Evolutionary conservation across 768 basidiomycete species (phyloP).

Genomic region (Mycena pura): DNA sequence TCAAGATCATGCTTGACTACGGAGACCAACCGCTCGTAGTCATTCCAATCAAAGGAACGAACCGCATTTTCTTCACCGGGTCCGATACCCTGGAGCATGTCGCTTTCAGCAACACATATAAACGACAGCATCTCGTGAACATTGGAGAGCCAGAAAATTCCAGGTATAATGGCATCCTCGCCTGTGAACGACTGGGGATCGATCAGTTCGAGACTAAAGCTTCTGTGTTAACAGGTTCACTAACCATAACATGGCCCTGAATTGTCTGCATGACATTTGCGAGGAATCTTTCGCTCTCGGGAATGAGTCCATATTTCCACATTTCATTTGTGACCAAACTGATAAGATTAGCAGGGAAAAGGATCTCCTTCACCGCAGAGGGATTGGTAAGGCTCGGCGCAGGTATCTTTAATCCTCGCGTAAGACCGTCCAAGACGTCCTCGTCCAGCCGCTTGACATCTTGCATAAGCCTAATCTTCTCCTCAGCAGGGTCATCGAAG

Average conservation of each 20-base stretch:
- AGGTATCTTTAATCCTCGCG: conserved; percentile 93
- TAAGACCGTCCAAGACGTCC: conserved; percentile 88
- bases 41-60: conserved; percentile 94
- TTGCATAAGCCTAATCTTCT: conserved; percentile 93
- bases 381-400: conserved; percentile 89
- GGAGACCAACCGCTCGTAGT: conserved; percentile 95
- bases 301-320: conserved; percentile 99
- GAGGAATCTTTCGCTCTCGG: conserved; percentile 96
- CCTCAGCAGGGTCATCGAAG: conserved; percentile 90
- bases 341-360: conserved; percentile 99
- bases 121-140: conserved; percentile 99
- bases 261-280: conserved; percentile 99
- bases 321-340: conserved; percentile 99
- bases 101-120: conserved; percentile 98
- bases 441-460: conserved; percentile 90
- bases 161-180: conserved; percentile 95
- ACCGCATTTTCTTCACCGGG: conserved; percentile 93
- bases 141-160: conserved; percentile 99
- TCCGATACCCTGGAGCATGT: conserved; percentile 97
- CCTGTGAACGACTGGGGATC: conserved; percentile 77
- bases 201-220: conserved; percentile 19
- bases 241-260: conserved; percentile 96
- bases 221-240: conserved; percentile 36
- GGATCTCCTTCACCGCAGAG: conserved; percentile 94
- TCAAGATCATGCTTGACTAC: conserved; percentile 99